Percentiles rank a stretch among this genome's conserved stretches.
phyloP scores from a whole-genome alignment of 1,284 basidiomycete species.

The Psilocybe mexicana region DNA sequence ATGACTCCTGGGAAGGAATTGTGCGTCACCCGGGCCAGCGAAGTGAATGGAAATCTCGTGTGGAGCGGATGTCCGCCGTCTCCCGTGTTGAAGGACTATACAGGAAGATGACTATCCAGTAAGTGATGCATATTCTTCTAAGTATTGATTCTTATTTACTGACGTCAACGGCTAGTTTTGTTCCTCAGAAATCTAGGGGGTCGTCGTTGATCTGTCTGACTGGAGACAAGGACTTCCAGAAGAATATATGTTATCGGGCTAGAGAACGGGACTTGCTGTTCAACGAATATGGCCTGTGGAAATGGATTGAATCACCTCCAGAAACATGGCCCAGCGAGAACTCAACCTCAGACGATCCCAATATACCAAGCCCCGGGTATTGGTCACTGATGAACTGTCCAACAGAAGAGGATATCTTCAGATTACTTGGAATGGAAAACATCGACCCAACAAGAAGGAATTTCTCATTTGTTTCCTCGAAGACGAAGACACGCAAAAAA shows the following conservation, averaged over 20 bases:
- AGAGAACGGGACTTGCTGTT: conserved; percentile 43
- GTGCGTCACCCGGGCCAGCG: conserved; percentile 42
- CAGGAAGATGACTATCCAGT: conserved; percentile 45
- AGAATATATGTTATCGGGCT: conserved; percentile 43
- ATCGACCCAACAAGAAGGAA: conserved; percentile 46
- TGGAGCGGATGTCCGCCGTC: conserved; percentile 33
- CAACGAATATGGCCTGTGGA: conserved; percentile 62
- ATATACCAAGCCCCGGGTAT: conserved; percentile 27
- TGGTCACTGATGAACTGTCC: conserved; percentile 46
- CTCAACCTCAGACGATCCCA: not conserved
- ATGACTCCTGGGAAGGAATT: conserved; percentile 49
- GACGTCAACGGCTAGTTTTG: conserved; percentile 38
- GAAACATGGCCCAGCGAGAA: not conserved
- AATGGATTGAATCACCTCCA: conserved; percentile 34
- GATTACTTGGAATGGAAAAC: conserved; percentile 43
- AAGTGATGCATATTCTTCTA: conserved; percentile 22
- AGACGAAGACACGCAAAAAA: conserved; percentile 5
- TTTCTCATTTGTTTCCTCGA: conserved; percentile 26
- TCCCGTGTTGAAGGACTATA: conserved; percentile 37
- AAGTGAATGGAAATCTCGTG: conserved; percentile 25
- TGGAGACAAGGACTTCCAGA: conserved; percentile 49
- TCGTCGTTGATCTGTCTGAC: conserved; percentile 52
- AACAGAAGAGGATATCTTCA: conserved; percentile 47
- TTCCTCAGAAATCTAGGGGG: conserved; percentile 48
- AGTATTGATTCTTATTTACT: not conserved